Evolutionary conservation across 2,329 filamentous ascomycete genomes (phyloP), one percentile per base, ranked within the genome.

Genomic region (Allantophomopsis lycopodina): DNA sequence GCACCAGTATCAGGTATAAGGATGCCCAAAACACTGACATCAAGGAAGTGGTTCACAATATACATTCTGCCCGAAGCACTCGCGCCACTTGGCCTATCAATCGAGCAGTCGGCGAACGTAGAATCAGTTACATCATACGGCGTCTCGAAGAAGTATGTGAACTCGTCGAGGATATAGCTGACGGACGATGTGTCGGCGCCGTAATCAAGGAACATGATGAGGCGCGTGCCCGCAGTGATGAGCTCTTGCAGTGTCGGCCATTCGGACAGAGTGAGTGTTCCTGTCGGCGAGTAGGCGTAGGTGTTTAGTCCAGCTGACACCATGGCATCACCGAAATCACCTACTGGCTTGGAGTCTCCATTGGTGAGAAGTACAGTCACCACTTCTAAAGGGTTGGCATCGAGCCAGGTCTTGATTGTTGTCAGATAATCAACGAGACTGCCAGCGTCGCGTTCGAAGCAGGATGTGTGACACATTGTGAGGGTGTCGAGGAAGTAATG

Each of bases 121-220:
- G 68, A 58, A 37, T 71, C 61, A 1, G 68, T 71, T 43, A 76
- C 74, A 46, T 82, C 75, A 58, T 71, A 88, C 1, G 71, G 66
- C 35, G 81, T 89, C 55, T 89, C 83, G 63, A 81, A 87, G 47
- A 80, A 70, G 57, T 75, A 76, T 17, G 61, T 59, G 52, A 77
- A 83, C 53, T 82, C 69, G 52, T 72, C 64, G 40, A 81, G 63
- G 40, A 83, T 73, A 52, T 78, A 83, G 18, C 71, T 63, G n/a
- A 73, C 68, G 37, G 61, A 55, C 23, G 51, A 56, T 1, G 60
- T 62, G 44, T 75, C 63, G 42, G 64, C 55, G 38, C 68, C 52
- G 48, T 71, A 84, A 56, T 87, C 82, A 55, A 88, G 74, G 46
- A 87, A 88, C 17, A 79, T 73, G 36, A 88, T 59, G 1, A 89